Percentiles rank a stretch among this genome's conserved stretches.
phyloP scores from a whole-genome alignment of 305 asterid species.

The Fraxinus baroniana region DNA sequence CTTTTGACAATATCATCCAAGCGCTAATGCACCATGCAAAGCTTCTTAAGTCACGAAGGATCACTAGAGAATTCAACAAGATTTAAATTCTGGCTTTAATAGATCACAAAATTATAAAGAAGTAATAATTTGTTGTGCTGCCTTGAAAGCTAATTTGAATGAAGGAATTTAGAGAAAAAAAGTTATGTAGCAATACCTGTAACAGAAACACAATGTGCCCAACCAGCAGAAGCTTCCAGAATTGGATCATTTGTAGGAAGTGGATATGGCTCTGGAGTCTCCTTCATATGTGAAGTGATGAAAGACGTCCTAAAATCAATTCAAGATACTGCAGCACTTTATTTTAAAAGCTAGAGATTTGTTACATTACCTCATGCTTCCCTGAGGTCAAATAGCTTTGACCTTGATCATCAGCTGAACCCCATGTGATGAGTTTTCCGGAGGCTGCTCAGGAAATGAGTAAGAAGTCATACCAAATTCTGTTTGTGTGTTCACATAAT shows the following conservation, averaged over 20 bases:
- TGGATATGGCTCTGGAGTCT: constrained; percentile 55
- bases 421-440: constrained; percentile 67
- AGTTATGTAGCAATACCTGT: constrained; percentile 40
- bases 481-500: neutral
- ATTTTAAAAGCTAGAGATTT: constrained; percentile 2
- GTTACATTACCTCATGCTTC: constrained; percentile 62
- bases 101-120: neutral
- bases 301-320: constrained; percentile 31
- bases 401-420: constrained; percentile 78
- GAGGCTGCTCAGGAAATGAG: constrained; percentile 33
- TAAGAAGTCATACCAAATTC: neutral
- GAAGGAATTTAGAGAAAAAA: neutral
- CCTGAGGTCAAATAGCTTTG: constrained; percentile 74
- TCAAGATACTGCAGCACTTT: neutral
- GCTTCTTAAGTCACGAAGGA: neutral
- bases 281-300: constrained; percentile 28
- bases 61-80: neutral
- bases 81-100: neutral
- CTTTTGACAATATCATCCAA: neutral
- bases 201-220: constrained; percentile 68
- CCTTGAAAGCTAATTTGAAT: constrained; percentile 1
- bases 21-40: neutral
- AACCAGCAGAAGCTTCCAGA: constrained; percentile 63
- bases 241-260: constrained; percentile 53
- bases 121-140: constrained; percentile 2